Base-by-base conservation (phyloP, 805 yeast species). In the Wickerhamiella kazuoi region DNA sequence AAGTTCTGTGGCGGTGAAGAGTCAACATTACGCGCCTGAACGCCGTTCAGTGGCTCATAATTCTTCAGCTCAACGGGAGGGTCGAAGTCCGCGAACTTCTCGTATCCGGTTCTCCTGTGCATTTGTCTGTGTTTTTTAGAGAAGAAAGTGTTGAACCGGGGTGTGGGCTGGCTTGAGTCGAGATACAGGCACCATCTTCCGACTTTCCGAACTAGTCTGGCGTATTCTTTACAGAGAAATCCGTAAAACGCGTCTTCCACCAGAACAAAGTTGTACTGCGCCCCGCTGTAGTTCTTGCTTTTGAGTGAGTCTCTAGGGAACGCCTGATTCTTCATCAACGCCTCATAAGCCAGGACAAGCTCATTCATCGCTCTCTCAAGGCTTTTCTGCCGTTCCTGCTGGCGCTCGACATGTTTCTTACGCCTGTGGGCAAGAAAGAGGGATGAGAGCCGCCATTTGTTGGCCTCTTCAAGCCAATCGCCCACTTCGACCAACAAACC, bases 1-100 rank as follows among this genome's bases (percentile, higher is more conserved):
- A 44, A n/a, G 16, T 37, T 43, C 26, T 55, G 44, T 2, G 60
- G 57, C 1, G 59, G 58, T 1, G 54, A 40, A 6, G 54, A 51
- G 32, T 55, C 59, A 2, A 58, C 57, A 38, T 55, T 44, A 16
- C 61, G 44, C 2, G 41, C 44, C 30, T 52, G 51, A 1, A 34
- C 16, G 19, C 15, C 17, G 8, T 19, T 28, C 20, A 36, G 17
- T 14, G 42, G 38, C 16, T 19, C n/a, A 33, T 19, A 32, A 13
- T 24, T 20, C 19, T 34, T 24, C 15, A 15, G 33, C 14, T 30
- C 26, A 5, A 19, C 35, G 7, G 38, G 31, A 11, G 26, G 35
- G 18, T 17, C 34, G 13, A 35, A n/a, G 15, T 34, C 38, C 4
- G 35, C 14, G 5, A 31, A 28, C 15, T 5, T 15, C 17, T 35